Evolutionary conservation across 371 early-diverging fungal genomes (phyloP).

Genomic region (Mucor saturninus): DNA sequence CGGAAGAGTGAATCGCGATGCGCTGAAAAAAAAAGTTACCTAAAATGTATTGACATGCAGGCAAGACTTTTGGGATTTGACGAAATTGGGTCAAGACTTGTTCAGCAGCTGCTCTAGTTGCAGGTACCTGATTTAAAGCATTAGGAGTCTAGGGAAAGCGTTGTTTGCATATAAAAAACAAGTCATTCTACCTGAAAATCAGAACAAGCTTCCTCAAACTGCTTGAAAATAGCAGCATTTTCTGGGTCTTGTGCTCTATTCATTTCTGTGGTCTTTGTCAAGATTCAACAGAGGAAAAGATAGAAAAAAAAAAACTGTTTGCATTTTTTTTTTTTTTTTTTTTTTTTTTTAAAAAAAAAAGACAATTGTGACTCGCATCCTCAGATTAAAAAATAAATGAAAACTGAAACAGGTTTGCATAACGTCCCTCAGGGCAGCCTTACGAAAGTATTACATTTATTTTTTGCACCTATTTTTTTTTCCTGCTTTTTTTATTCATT

Average conservation of each 20-base stretch:
- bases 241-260: constrained; percentile 26
- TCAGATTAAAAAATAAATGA: no score
- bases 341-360: no score
- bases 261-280: constrained; percentile 8
- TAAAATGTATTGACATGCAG: constrained; percentile 67
- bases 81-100: constrained; percentile 63
- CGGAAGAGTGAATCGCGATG: no score
- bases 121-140: constrained; percentile 39
- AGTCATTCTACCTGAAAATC: constrained; percentile 63
- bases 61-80: constrained; percentile 64
- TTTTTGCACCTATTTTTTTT: neutral
- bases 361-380: no score
- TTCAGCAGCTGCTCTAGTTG: constrained; percentile 65
- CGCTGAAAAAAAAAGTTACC: constrained; percentile 39
- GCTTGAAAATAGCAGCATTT: constrained; percentile 41
- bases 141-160: neutral
- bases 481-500: constrained; percentile 6
- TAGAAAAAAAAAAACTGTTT: neutral
- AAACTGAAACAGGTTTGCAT: no score
- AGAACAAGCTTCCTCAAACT: constrained; percentile 70
- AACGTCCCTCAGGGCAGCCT: no score
- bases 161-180: neutral
- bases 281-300: neutral
- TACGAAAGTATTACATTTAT: no score
- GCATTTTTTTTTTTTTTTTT: no score